Evolutionary conservation across 2,329 filamentous ascomycete genomes (phyloP).

Genomic region (Calonectria multiphialidica): DNA sequence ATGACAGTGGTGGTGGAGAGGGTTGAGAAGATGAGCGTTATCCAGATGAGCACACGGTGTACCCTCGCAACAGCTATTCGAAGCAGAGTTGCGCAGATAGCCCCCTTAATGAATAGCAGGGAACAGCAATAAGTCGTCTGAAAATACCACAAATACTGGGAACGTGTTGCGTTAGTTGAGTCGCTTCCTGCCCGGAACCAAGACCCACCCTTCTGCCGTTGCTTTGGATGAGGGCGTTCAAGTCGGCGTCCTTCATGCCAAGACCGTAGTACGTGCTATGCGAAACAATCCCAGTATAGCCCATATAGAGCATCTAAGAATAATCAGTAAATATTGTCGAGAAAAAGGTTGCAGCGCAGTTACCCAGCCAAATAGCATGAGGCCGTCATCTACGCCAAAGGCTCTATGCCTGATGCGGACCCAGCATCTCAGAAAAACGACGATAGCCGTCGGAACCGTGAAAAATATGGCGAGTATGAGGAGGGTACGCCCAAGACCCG

Average conservation of each 20-base stretch:
- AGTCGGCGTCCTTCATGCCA: conserved; percentile 15
- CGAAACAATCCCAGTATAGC: neutral
- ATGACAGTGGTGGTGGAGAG: conserved; percentile 17
- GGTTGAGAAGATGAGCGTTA: conserved; percentile 4
- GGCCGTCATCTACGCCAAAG: conserved; percentile 28
- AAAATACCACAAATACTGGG: conserved; percentile 27
- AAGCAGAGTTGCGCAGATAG: conserved; percentile 31
- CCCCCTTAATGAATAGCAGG: conserved; percentile 26
- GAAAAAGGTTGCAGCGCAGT: neutral
- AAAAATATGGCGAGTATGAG: conserved; percentile 21
- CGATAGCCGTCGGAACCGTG: neutral
- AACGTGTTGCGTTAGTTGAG: neutral
- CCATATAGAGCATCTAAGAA: conserved; percentile 24
- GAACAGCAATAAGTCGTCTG: conserved; percentile 23
- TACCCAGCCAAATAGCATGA: conserved; percentile 35
- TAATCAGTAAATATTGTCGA: neutral
- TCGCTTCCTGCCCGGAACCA: no score
- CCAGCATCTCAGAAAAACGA: conserved; percentile 19
- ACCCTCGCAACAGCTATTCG: conserved; percentile 28
- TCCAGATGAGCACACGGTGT: conserved; percentile 30
- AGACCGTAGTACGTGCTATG: conserved; percentile 16
- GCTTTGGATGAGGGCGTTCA: conserved; percentile 21
- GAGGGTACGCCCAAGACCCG: conserved; percentile 21
- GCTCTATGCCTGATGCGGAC: conserved; percentile 6
- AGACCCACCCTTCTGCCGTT: conserved; percentile 22